Conservation (phyloP, 2,329 filamentous ascomycete species). For the Fusarium metavorans region DNA sequence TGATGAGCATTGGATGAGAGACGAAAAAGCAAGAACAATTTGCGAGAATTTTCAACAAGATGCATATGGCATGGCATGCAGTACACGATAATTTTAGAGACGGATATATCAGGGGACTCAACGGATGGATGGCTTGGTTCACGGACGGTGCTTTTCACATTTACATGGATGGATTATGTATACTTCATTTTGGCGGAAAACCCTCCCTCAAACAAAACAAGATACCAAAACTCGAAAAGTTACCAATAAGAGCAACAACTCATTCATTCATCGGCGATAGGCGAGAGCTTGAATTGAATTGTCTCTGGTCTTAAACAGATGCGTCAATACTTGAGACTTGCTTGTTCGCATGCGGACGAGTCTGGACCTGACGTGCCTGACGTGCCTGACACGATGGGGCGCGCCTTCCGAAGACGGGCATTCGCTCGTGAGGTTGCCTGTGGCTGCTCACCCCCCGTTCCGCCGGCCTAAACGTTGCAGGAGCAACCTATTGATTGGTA, state of each 20-base stretch:
- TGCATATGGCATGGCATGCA: background rate
- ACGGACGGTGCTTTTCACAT: background rate
- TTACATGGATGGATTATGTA: background rate
- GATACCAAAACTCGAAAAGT: background rate
- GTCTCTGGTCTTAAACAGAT: constrained; percentile 15
- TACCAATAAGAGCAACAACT: background rate
- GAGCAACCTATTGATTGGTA: background rate
- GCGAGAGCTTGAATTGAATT: constrained; percentile 19
- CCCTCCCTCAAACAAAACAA: background rate
- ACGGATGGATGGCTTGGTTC: background rate
- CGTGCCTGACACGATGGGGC: constrained; percentile 19
- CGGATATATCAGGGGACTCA: constrained; percentile 18
- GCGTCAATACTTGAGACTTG: constrained; percentile 13
- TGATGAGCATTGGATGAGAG: background rate
- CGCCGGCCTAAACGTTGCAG: background rate
- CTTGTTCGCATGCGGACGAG: constrained; percentile 29
- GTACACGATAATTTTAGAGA: background rate
- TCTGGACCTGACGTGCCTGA: background rate
- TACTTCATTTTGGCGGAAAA: background rate
- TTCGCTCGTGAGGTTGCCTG: constrained; percentile 16
- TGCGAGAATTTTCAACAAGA: background rate
- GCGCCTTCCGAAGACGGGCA: constrained; percentile 38
- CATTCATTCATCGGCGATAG: constrained; percentile 2
- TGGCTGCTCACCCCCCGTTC: background rate
- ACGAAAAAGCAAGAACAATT: background rate